Conservation (phyloP, 2,329 filamentous ascomycete genomes). For the Pseudopithomyces maydicus region DNA sequence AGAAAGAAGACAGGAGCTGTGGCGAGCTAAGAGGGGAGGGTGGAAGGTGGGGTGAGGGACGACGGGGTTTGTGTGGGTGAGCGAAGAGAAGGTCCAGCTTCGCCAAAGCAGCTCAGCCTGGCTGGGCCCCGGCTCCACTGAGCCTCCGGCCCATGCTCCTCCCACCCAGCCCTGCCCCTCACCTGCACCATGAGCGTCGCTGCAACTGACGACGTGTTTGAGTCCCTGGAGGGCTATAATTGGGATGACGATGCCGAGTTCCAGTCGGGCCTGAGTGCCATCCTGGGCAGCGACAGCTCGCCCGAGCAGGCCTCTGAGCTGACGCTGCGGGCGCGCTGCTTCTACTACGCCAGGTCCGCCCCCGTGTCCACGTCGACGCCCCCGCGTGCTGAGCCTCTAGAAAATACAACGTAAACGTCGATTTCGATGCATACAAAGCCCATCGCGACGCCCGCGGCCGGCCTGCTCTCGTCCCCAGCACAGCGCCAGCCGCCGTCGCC, state of each 20-base stretch:
- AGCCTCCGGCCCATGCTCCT: background rate
- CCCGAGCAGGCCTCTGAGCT: slow-evolving; percentile 61
- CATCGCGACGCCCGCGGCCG: slow-evolving; percentile 57
- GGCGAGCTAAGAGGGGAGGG: slow-evolving; percentile 14
- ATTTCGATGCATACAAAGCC: slow-evolving; percentile 70
- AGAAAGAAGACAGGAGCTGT: slow-evolving; percentile 22
- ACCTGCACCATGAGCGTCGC: slow-evolving; percentile 30
- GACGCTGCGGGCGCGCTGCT: slow-evolving; percentile 70
- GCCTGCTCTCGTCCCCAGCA: slow-evolving; percentile 25
- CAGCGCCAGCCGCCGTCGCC: slow-evolving; percentile 17
- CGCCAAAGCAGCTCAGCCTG: slow-evolving; percentile 14
- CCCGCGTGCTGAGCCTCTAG: slow-evolving; percentile 23
- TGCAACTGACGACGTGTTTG: slow-evolving; percentile 51
- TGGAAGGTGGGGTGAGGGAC: slow-evolving; percentile 14
- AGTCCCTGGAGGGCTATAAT: slow-evolving; percentile 67
- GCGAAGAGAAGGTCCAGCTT: slow-evolving; percentile 15
- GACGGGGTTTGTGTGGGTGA: slow-evolving; percentile 11
- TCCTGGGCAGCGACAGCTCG: slow-evolving; percentile 63
- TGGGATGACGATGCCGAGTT: slow-evolving; percentile 73
- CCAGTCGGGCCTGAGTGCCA: slow-evolving; percentile 69
- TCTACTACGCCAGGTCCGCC: slow-evolving; percentile 64
- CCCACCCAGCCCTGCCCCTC: slow-evolving; percentile 9
- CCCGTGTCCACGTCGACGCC: background rate
- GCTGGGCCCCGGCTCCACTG: slow-evolving; percentile 10
- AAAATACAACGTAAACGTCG: slow-evolving; percentile 57